Conservation (phyloP, 163 green algal genomes). For the Chlorella variabilis region DNA sequence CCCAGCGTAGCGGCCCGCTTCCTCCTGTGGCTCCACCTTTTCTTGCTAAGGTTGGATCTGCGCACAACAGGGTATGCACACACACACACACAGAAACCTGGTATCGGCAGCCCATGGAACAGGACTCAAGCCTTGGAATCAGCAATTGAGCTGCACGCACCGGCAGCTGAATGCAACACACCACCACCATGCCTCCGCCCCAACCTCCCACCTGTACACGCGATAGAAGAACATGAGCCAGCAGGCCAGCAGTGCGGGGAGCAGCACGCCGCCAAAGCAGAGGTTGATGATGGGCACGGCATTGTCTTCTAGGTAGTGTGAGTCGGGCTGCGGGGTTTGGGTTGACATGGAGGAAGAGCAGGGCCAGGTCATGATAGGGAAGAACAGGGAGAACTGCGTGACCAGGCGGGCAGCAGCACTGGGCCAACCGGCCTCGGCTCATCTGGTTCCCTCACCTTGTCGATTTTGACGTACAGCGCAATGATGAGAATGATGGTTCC, state of each 20-base stretch:
- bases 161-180: too few species aligned
- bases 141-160: too few species aligned
- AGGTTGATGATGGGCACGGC: slow-evolving; percentile 41
- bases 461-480: slow-evolving; percentile 30
- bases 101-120: too few species aligned
- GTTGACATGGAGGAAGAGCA: neutral
- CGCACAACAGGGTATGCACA: neutral
- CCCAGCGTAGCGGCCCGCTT: slow-evolving; percentile 4
- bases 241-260: slow-evolving; percentile 1
- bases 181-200: neutral
- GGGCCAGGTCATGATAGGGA: too few species aligned
- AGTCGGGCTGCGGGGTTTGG: neutral
- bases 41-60: slow-evolving; percentile 30
- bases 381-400: too few species aligned
- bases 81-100: too few species aligned
- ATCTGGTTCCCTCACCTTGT: slow-evolving; percentile 22
- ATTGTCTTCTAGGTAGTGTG: slow-evolving; percentile 14
- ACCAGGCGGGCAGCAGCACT: too few species aligned
- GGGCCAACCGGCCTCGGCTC: too few species aligned
- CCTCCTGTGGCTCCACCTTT: slow-evolving; percentile 32
- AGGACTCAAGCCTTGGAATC: too few species aligned
- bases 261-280: slow-evolving; percentile 4
- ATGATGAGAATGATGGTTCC: slow-evolving; percentile 32
- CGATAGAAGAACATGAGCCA: slow-evolving; percentile 12
- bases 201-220: slow-evolving; percentile 21